Evolutionary conservation across 306 rosid species (phyloP).

Genomic region (Trichosanthes cucumerina): DNA sequence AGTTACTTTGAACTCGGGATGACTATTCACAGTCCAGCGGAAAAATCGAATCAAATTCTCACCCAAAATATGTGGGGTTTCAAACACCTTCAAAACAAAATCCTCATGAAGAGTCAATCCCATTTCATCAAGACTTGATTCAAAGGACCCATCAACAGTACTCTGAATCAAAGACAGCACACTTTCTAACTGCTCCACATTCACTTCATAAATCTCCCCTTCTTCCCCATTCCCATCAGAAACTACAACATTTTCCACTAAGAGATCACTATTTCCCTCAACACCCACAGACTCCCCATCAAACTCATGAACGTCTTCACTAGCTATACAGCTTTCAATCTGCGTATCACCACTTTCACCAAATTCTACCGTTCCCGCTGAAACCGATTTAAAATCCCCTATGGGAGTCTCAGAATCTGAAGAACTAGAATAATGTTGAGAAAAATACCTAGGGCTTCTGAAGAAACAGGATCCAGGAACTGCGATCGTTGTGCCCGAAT

Average conservation of each 20-base stretch:
- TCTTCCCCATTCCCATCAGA: conserved; percentile 10
- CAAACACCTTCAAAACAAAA: conserved; percentile 31
- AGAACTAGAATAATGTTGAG: not conserved
- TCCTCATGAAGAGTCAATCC: conserved; percentile 32
- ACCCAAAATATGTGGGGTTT: conserved; percentile 35
- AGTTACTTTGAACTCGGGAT: conserved; percentile 28
- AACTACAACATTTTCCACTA: not conserved
- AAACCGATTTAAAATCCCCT: not conserved
- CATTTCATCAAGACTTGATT: conserved; percentile 36
- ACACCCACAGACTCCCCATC: not conserved
- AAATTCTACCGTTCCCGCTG: not conserved
- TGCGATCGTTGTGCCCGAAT: not conserved
- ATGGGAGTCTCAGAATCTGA: not conserved
- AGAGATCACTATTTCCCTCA: conserved; percentile 10
- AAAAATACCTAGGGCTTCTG: conserved; percentile 2
- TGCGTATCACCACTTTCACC: not conserved
- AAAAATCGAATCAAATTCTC: conserved; percentile 55
- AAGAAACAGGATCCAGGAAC: not conserved
- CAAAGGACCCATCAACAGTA: conserved; percentile 39
- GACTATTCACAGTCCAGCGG: conserved; percentile 49
- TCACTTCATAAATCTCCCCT: conserved; percentile 29
- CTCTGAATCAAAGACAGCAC: conserved; percentile 34
- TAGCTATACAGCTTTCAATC: not conserved
- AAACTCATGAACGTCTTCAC: conserved; percentile 2
- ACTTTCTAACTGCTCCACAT: conserved; percentile 39